Evolutionary conservation across 768 basidiomycete species (phyloP).

Genomic region (Zangia roseola): DNA sequence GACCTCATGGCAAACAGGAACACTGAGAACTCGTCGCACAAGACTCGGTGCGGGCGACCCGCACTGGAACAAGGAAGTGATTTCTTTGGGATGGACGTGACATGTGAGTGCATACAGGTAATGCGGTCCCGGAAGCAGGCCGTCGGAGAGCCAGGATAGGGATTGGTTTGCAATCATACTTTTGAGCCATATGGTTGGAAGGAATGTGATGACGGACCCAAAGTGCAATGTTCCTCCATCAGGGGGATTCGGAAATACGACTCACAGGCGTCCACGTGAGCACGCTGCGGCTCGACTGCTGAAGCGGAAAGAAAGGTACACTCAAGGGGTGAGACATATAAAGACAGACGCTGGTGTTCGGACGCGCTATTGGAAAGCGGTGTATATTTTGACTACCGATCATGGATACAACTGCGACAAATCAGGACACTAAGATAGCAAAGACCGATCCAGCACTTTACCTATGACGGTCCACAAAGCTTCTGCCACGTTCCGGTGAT

Average conservation of each 20-base stretch:
- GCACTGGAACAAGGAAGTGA: no score
- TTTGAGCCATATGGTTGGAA: conserved; percentile 1
- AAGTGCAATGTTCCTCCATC: background rate
- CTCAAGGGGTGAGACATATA: background rate
- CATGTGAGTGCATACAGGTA: conserved; percentile 1
- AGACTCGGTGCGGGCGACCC: background rate
- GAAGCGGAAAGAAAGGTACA: background rate
- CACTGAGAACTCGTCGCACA: background rate
- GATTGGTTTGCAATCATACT: background rate
- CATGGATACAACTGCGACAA: conserved; percentile 1
- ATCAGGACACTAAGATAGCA: background rate
- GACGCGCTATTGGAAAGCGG: background rate
- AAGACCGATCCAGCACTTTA: background rate
- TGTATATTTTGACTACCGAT: background rate
- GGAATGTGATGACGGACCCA: background rate
- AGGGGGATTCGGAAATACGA: background rate
- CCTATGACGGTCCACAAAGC: background rate
- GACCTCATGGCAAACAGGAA: conserved; percentile 7
- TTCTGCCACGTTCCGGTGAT: background rate
- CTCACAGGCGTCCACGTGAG: conserved; percentile 1
- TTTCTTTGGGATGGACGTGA: no score
- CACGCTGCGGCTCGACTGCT: background rate
- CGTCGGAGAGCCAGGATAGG: background rate
- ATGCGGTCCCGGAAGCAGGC: conserved; percentile 1
- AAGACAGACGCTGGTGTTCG: background rate